Evolutionary conservation across 108 stramenopile genomes (phyloP), one percentile per base, ranked within the genome.

Genomic region (Phaeodactylum tricornutum): DNA sequence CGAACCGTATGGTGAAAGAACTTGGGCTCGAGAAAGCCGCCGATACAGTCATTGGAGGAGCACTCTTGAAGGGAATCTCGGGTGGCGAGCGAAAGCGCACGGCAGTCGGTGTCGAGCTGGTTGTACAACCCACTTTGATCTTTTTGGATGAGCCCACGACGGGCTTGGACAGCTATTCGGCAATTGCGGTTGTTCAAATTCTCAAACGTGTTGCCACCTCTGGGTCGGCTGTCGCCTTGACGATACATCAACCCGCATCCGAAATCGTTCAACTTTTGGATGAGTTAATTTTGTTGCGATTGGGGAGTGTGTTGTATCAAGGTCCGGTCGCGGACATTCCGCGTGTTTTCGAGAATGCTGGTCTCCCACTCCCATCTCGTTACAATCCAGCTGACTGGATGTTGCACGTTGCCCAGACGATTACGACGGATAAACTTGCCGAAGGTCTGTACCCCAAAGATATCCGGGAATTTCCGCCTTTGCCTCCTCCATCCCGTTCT

Each of bases 241-340:
- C 93, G 20, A 91, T 94, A 44, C 93, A 94, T 53, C 93, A 94
- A 59, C 93, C 93, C 7, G 64, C 79, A 4, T 78, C 81, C 1
- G 84, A 88, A 45, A 79, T 94, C 1, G 86, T 91, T 30, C 63
- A 72, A 24, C 62, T 74, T 3, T 88, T 91, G 55, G 81, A 91
- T 61, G 64, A 63, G 19, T 43, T 88, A 11, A 76, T 88, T 37
- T 52, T 83, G n/a, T 47, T 83, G 54, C 78, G 79, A 47, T 73
- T 71, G 36, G 81, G 81, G 0, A 55, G 67, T 43, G 77, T 83
- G 14, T 79, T 83, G 81, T 78, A 75, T 35, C 62, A 76, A 51
- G 86, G 86, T 26, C 25, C 60, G 2, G 79, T 79, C 0, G 39
- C 42, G 0, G 63, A 64, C 20, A 59, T 77, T 12, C 67, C 71